Base-by-base conservation (phyloP, 805 yeast genomes). In the Priceomyces medius region DNA sequence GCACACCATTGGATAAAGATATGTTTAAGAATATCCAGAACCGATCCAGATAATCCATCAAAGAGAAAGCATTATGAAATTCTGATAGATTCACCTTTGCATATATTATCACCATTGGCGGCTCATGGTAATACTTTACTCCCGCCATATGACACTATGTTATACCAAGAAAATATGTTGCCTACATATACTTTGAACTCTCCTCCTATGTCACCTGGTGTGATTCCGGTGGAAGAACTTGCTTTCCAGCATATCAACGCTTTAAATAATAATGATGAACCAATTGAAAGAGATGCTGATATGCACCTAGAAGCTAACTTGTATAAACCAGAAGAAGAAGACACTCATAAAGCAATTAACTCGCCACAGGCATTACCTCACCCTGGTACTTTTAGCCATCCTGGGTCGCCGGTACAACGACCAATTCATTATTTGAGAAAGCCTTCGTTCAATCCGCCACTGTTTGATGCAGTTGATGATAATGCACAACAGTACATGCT, bases 1-100 rank as follows among this genome's bases (percentile, higher is more conserved):
- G 76, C 93, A 5, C 91, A 87, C 54, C 99, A 93, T 64, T 93
- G 99, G 97, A 81, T 93, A 54, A 93, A 93, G 64, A 76, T 93
- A 12, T 85, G 95, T 48, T 65, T 93, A 39, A 68, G 98, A 38
- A 70, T 93, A 29, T 86, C 96, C 4, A 79, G 76, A 49, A 56
- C 73, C n/a, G 81, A 85, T 33, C 77, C 81, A 2, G 70, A 73
- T 2, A 64, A 68, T 34, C 61, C 67, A 3, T 71, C 53, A 13
- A 87, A 87, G 56, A 71, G 95, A 35, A 93, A 90, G 58, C 97
- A 89, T 58, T 93, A 85, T 58, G 99, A 93, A 66, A 86, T 93
- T 34, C 82, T 88, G 44, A 91, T 93, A 42, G 99, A 93, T 62
- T 87, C 97, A 2, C 99, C 99, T 3, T 81, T 93, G 45, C 95